Base-by-base conservation (phyloP, 2,329 filamentous ascomycete species). In the Neurospora sp. region DNA sequence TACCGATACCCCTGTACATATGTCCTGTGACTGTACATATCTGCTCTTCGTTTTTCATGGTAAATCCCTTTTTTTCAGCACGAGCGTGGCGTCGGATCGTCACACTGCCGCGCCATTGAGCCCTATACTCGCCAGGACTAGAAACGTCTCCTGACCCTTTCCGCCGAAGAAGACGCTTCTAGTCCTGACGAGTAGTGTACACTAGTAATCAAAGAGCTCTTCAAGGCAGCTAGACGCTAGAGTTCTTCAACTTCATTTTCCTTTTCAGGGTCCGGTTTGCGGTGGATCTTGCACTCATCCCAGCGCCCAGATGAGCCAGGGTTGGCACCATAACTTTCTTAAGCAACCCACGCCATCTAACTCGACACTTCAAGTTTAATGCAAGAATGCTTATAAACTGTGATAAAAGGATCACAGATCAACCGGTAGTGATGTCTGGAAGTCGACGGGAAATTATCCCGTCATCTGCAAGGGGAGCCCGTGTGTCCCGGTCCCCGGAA, bases 1-100 rank as follows among this genome's bases (percentile, higher is more conserved):
- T 70, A 70, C 70, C 72, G 71, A 74, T 74, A 74, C 73, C 73
- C 73, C 66, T 74, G 72, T 72, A 74, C 68, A 74, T 72, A 69
- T 70, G 71, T 71, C 67, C 69, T 68, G 39, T 69, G 43, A 62
- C 57, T 73, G 72, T 74, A 74, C 73, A 73, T 74, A 71, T 69
- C 17, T 52, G 66, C 69, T 66, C 69, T 72, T 46, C 41, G 39
- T 70, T 72, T 72, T 70, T 70, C 66, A 70, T 69, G 70, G 67
- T 74, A 71, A 71, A 70, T 57, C 68, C 71, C 57, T 65, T 67
- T 69, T 23, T 17, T 33, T 62, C 33, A 38, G 23, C 12, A 33
- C 15, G 28, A 67, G 68, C 67, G n/a, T 65, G 38, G 62, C 66
- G 66, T 33, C 67, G 67, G 52, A 62, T 17, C 6, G 23, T 33